Evolutionary conservation across 2,329 filamentous ascomycete genomes (phyloP).

Genomic region (Huntiella decipiens): DNA sequence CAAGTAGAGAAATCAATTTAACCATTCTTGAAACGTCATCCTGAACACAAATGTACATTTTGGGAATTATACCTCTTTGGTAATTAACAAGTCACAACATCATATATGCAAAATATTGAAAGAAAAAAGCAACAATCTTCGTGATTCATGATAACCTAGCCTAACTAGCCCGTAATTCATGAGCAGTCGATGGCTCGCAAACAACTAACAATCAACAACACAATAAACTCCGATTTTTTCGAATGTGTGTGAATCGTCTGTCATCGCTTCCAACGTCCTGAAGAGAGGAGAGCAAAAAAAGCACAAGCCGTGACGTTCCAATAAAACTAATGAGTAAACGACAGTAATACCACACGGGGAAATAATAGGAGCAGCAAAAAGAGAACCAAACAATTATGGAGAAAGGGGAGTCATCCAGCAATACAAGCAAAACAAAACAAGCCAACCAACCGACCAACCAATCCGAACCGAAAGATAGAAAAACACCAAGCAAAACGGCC

Average conservation of each 20-base stretch:
- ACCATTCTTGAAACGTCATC: no score
- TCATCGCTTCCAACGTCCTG: background rate
- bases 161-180: no score
- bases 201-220: background rate
- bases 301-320: slow-evolving; percentile 12
- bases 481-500: slow-evolving; percentile 12
- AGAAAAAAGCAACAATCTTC: no score
- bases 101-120: no score
- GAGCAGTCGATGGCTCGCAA: background rate
- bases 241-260: background rate
- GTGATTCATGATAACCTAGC: no score
- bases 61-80: no score
- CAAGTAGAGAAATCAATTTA: no score
- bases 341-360: slow-evolving; percentile 8
- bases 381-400: slow-evolving; percentile 2
- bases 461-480: slow-evolving; percentile 24
- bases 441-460: slow-evolving; percentile 25
- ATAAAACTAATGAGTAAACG: slow-evolving; percentile 13
- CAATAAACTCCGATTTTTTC: background rate
- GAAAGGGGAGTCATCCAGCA: slow-evolving; percentile 1
- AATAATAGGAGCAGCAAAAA: slow-evolving; percentile 2
- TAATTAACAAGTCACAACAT: no score
- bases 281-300: slow-evolving; percentile 8
- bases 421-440: slow-evolving; percentile 1
- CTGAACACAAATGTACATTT: no score